Base-by-base conservation (phyloP, 805 yeast species). In the Cephaloascus albidus region DNA sequence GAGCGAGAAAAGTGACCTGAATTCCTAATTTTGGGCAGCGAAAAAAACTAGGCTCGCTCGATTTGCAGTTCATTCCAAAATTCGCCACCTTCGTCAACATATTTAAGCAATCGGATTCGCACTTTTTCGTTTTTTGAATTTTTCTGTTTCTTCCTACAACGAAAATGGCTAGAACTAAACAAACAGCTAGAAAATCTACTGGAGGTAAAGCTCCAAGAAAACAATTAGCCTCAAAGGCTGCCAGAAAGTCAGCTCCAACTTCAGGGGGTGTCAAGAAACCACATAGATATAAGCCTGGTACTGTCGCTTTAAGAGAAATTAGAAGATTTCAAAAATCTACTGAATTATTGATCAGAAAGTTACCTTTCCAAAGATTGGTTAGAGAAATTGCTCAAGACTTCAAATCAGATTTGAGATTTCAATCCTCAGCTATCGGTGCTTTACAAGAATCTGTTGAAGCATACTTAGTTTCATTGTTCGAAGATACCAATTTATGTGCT, bases 151-250 rank as follows among this genome's bases (percentile, higher is more conserved):
- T 23, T 23, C 10, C 6, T 23, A 8, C 28, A 6, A 23, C 6
- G 6, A 52, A 39, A 41, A 65, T 65, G 70, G 70, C 70, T 50
- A 65, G 70, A 65, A 65, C 70, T 42, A 65, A 65, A 46, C 70
- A 65, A 61, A 65, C 70, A 36, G 70, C 70, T 41, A 65, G 70
- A 65, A 65, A 65, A 55, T 65, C 70, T 42, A 65, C 70, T 45
- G 70, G 70, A 59, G 70, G 70, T 58, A 65, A 65, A 54, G 70
- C 70, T 44, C 70, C 70, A 52, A 65, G 70, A 65, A 65, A 65
- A 57, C 70, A 65, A 54, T 63, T 65, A 54, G 70, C 70, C 49
- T 65, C 70, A 45, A 65, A 65, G 60, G 70, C 70, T 46, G 70
- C 70, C 48, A 63, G 70, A 62, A 65, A 65, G 55, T 65, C 70